Evolutionary conservation across 1,284 basidiomycete species (phyloP), one percentile per base, ranked within the genome.

Genomic region (Moniliophthora roreri): DNA sequence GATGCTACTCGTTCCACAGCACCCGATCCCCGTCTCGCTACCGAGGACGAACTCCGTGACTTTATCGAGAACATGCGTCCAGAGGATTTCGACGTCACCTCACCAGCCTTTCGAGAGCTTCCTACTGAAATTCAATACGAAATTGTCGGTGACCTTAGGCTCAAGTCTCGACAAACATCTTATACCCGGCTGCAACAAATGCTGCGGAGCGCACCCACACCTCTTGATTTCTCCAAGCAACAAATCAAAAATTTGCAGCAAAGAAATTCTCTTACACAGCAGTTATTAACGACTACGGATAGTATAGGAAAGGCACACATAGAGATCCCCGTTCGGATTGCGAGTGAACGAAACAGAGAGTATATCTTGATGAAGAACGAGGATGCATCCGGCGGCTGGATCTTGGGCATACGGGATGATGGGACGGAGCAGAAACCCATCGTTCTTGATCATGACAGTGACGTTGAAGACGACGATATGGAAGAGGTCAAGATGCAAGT

Each of bases 51-150:
- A 66, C 75, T 97, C 9, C 86, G 87, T 20, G 74, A 82, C 3
- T 98, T 98, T 70, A 95, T 98, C 59, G 92, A 96, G 51, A 89
- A 95, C 45, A 92, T 97, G 81, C 83, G 87, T 3, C 93, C 94
- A 0, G 93, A 93, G 61, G 93, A 97, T 65, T 90, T 98, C 62
- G 95, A 98, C 65, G 80, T 95, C 51, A 80, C 84, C 15, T 93
- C 92, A 1, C 80, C 90, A 7, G 90, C 87, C n/a, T 99, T 99
- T 66, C 86, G 87, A 23, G 91, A 93, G 57, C 80, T 99, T 9
- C 95, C 97, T 0, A 93, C 93, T 0, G 95, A 98, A 69, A 85
- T 97, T 20, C 95, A 99, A 66, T 99, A 99, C 70, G 97, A 99
- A 74, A 95, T 99, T 60, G 89, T 99, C 26, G 96, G 96, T 53